Base-by-base conservation (phyloP, 208 protist genomes). In the Leishmania aethiopica region DNA sequence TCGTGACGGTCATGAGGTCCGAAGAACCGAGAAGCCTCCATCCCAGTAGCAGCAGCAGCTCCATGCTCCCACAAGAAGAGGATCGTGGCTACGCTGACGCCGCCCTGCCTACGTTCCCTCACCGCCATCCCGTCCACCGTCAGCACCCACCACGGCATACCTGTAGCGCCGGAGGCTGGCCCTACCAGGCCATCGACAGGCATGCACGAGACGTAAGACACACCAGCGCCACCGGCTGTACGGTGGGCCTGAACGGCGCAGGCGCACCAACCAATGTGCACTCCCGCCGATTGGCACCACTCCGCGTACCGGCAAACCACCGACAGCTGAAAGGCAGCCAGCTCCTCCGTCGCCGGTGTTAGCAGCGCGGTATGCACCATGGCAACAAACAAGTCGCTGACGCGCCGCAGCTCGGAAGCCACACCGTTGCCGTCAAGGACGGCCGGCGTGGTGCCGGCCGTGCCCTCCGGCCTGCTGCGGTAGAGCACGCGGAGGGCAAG, bases 211-310 rank as follows among this genome's bases (percentile, higher is more conserved):
- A 17, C 35, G 11, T 74, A 5, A 35, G 83, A 79, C 35, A 40
- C 4, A 19, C 13, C 75, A 7, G 40, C 6, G 32, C 55, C 37
- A 32, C 28, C 37, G 25, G 57, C 57, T 66, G 37, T 47, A 32
- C 75, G 3, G 57, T 64, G 22, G 75, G 51, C 57, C 75, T 49
- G 35, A n/a, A 78, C 40, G 13, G 75, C 57, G 59, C 83, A 86
- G 47, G 76, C 78, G 47, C 74, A 77, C 83, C 83, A 86, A 8
- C 78, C 74, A 6, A 28, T 37, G 22, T 83, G 62, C 78, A 86
- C 37, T 6, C 53, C 73, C 2, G 83, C 74, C 4, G 83, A 73
- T 62, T 86, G 78, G 47, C 83, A 86, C 83, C 83, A 86, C 45
- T 47, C 64, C 57, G 70, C 78, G 47, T 74, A 86, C 1, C 72